Conservation (phyloP, 2,329 filamentous ascomycete genomes). For the Trichoderma sp. region DNA sequence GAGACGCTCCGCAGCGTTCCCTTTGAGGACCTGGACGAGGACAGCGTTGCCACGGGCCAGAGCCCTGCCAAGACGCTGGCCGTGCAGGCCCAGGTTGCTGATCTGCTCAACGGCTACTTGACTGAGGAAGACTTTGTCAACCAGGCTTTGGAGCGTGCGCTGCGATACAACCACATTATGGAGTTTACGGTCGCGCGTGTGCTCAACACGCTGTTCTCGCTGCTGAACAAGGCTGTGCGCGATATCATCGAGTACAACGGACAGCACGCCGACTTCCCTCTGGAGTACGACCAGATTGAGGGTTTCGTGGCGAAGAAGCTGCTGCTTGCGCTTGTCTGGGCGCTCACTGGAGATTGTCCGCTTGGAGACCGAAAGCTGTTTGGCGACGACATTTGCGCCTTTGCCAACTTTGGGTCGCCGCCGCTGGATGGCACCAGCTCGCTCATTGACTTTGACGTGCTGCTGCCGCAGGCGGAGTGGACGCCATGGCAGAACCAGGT, state of each 20-base stretch:
- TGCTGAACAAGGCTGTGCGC: slow-evolving; percentile 90
- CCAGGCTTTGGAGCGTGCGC: slow-evolving; percentile 74
- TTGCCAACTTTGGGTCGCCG: slow-evolving; percentile 85
- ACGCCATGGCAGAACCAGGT: slow-evolving; percentile 92
- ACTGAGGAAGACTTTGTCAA: slow-evolving; percentile 79
- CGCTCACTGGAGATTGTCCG: slow-evolving; percentile 92
- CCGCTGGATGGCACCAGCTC: slow-evolving; percentile 76
- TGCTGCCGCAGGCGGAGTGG: slow-evolving; percentile 86
- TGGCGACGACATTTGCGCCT: slow-evolving; percentile 78
- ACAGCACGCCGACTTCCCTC: slow-evolving; percentile 89
- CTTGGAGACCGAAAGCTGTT: slow-evolving; percentile 84
- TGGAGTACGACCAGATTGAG: slow-evolving; percentile 88
- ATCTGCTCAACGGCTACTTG: slow-evolving; percentile 74
- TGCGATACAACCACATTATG: slow-evolving; percentile 93
- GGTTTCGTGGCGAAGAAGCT: slow-evolving; percentile 91
- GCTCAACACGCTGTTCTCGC: slow-evolving; percentile 88
- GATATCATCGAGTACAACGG: slow-evolving; percentile 95
- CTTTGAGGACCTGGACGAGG: slow-evolving; percentile 96
- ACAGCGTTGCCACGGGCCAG: slow-evolving; percentile 74
- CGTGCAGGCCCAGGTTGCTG: slow-evolving; percentile 77
- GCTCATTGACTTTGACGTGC: slow-evolving; percentile 94
- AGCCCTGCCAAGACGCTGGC: slow-evolving; percentile 76
- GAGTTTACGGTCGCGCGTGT: slow-evolving; percentile 91
- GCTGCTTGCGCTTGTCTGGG: slow-evolving; percentile 90
- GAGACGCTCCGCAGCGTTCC: slow-evolving; percentile 77